Evolutionary conservation across 306 rosid genomes (phyloP).

Genomic region (Boehmeria nivea): DNA sequence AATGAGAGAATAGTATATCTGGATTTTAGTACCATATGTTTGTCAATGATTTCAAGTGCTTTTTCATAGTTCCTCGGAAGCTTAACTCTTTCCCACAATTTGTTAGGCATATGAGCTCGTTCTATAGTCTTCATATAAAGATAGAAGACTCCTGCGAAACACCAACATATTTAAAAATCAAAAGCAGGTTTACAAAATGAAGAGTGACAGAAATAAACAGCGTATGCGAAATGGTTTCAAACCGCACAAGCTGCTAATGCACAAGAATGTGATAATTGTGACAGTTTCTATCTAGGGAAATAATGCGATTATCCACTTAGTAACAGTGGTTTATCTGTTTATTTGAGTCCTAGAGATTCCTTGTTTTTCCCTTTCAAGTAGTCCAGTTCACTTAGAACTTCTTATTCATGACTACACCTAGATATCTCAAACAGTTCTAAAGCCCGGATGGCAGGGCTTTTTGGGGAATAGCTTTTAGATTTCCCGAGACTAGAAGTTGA

Average conservation of each 20-base stretch:
- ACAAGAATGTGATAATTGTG: no score
- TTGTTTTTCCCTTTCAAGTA: no score
- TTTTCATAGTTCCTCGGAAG: conserved; percentile 81
- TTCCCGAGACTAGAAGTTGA: no score
- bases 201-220: neutral
- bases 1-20: conserved; percentile 1
- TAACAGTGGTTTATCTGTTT: neutral
- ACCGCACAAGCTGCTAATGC: no score
- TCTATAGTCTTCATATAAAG: conserved; percentile 93
- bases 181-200: no score
- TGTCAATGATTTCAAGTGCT: conserved; percentile 81
- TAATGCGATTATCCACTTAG: neutral
- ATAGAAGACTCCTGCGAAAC: conserved; percentile 76
- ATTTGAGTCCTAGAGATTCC: neutral
- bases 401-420: no score
- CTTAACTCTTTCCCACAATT: conserved; percentile 94
- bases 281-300: no score
- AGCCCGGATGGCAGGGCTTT: neutral
- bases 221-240: no score
- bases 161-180: no score
- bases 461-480: no score
- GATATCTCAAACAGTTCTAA: no score
- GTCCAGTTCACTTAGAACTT: no score
- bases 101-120: conserved; percentile 89
- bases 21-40: conserved; percentile 58